These are phyloP conservation scores for Lactarius pseudohatsudake DNA, from an alignment of 768 basidiomycete genomes.

Conservation along the genomic window DNA sequence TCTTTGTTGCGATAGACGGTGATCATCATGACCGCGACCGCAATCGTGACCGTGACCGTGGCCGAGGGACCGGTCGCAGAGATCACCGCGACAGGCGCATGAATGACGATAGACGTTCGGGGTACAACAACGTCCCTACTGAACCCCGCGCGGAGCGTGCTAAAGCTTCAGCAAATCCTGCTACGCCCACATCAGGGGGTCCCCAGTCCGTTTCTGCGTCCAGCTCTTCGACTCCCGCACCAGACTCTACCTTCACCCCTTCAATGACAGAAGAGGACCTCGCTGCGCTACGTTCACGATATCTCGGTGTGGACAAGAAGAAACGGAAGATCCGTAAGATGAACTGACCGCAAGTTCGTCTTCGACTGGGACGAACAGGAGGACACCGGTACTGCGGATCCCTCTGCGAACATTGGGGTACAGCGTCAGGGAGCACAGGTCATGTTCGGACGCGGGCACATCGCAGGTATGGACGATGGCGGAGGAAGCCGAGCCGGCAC, in stretches of 20 bases:
- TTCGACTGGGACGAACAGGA: constrained; percentile 99
- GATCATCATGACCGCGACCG: constrained; percentile 38
- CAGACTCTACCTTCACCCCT: constrained; percentile 47
- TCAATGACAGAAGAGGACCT: constrained; percentile 83
- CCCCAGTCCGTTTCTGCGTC: constrained; percentile 26
- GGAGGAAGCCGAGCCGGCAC: constrained; percentile 40
- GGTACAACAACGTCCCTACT: constrained; percentile 70
- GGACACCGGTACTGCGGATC: constrained; percentile 83
- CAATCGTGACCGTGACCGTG: constrained; percentile 32
- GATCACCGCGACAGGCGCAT: constrained; percentile 46
- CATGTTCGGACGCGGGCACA: constrained; percentile 82
- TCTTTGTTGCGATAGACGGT: constrained; percentile 36
- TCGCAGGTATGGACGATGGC: constrained; percentile 86
- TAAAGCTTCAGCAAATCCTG: constrained; percentile 43
- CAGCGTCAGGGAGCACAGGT: constrained; percentile 81
- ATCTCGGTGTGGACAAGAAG: constrained; percentile 92
- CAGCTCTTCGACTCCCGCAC: constrained; percentile 36
- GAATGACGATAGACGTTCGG: constrained; percentile 37
- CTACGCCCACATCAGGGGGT: constrained; percentile 49
- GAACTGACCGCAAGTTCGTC: constrained; percentile 96
- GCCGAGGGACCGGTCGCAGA: constrained; percentile 29
- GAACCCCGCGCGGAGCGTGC: constrained; percentile 78
- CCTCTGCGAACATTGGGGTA: constrained; percentile 66
- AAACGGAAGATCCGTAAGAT: constrained; percentile 93
- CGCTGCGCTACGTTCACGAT: constrained; percentile 82